Evolutionary conservation across 371 early-diverging fungal species (phyloP).

Genomic region (Mycotypha africana): DNA sequence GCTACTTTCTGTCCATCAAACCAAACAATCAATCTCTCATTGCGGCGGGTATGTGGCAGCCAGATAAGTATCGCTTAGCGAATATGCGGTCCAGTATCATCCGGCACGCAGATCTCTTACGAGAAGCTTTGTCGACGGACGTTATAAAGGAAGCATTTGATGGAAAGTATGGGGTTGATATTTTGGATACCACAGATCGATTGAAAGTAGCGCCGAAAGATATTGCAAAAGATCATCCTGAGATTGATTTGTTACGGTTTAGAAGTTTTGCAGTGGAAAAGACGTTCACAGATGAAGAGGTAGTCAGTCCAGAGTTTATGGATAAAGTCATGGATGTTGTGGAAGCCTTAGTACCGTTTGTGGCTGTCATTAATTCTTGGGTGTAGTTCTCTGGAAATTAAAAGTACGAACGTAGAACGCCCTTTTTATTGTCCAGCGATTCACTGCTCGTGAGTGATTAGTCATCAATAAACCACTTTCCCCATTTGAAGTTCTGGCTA

Average conservation of each 20-base stretch:
- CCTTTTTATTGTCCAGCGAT: too few species aligned
- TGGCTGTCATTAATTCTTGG: slow-evolving; percentile 53
- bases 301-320: slow-evolving; percentile 40
- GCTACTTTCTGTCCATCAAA: slow-evolving; percentile 39
- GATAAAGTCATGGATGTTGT: slow-evolving; percentile 37
- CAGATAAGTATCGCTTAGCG: slow-evolving; percentile 17
- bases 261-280: slow-evolving; percentile 41
- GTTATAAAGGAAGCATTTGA: slow-evolving; percentile 34
- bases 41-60: slow-evolving; percentile 48
- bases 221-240: slow-evolving; percentile 44
- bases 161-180: slow-evolving; percentile 34
- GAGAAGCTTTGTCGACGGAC: slow-evolving; percentile 38
- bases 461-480: too few species aligned
- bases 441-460: too few species aligned
- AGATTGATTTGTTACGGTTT: slow-evolving; percentile 43
- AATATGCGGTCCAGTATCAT: slow-evolving; percentile 41
- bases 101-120: slow-evolving; percentile 32
- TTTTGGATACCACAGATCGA: slow-evolving; percentile 24
- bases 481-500: too few species aligned
- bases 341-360: slow-evolving; percentile 52
- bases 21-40: slow-evolving; percentile 35
- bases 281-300: slow-evolving; percentile 36
- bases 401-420: too few species aligned
- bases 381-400: slow-evolving; percentile 8
- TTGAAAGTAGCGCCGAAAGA: slow-evolving; percentile 21